Evolutionary conservation across 192 early-diverging fungal species (phyloP).

Genomic region (Coemansia sp.): DNA sequence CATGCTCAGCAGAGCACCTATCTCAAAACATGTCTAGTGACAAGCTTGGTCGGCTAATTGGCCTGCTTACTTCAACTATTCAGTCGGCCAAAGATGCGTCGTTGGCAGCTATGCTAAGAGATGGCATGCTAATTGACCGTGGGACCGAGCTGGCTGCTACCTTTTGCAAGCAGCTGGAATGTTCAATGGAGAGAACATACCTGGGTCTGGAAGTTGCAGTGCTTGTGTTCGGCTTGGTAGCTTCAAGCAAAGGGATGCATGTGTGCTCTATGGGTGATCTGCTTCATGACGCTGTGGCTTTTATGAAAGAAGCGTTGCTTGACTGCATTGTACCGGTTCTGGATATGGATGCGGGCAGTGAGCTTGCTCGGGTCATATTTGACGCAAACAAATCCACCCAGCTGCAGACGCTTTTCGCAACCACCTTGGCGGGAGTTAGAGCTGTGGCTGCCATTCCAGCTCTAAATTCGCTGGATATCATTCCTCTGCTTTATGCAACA

Average conservation of each 20-base stretch:
- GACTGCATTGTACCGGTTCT: slow-evolving; percentile 40
- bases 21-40: slow-evolving; percentile 15
- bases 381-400: slow-evolving; percentile 2
- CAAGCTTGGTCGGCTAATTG: slow-evolving; percentile 18
- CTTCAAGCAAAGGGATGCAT: slow-evolving; percentile 27
- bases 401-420: slow-evolving; percentile 23
- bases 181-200: slow-evolving; percentile 15
- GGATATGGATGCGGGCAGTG: slow-evolving; percentile 14
- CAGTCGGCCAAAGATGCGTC: slow-evolving; percentile 24
- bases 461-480: slow-evolving; percentile 27
- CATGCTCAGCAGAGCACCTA: slow-evolving; percentile 19
- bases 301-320: slow-evolving; percentile 41
- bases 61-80: slow-evolving; percentile 24
- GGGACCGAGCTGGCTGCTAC: slow-evolving; percentile 13
- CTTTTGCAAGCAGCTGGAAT: slow-evolving; percentile 24
- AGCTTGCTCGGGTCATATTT: slow-evolving; percentile 12
- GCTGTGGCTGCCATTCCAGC: slow-evolving; percentile 18
- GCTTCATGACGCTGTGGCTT: slow-evolving; percentile 21
- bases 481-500: slow-evolving; percentile 46
- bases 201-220: slow-evolving; percentile 40
- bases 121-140: slow-evolving; percentile 20
- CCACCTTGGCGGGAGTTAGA: slow-evolving; percentile 17
- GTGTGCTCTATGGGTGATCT: slow-evolving; percentile 26
- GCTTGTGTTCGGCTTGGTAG: slow-evolving; percentile 21
- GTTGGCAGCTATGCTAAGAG: slow-evolving; percentile 33